Evolutionary conservation across 2,329 filamentous ascomycete genomes (phyloP), one percentile per base, ranked within the genome.

Genomic region (Colletotrichum ledebouriae): DNA sequence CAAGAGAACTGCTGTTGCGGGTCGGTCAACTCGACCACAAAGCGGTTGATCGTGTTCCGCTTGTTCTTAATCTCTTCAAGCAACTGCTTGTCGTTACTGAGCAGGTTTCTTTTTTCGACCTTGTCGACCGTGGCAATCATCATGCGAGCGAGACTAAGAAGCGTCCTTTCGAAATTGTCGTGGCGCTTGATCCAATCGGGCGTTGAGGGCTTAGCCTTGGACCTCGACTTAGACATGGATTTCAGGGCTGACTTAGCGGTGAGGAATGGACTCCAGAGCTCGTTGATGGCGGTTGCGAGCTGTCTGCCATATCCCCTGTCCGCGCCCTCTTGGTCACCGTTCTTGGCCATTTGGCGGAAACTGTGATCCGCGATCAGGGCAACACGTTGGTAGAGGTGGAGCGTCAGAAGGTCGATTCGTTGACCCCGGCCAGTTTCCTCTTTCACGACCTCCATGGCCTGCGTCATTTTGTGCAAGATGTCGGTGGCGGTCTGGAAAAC

Each of bases 401-500:
- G 77, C 17, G 83, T 76, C 44, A 79, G 75, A 5, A 86, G 71
- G 71, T 92, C 88, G 1, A 86, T 44, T 15, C 39, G 53, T 13
- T 20, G 53, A 64, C 61, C 7, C 42, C 47, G 9, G 42, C 65
- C 12, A 33, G 52, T 39, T 42, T 67, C 53, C 37, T 42, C 39
- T 11, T 33, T 57, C 53, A 33, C 9, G 20, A 34, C 34, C 63
- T 46, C 10, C 53, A 49, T 33, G 9, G 33, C 73, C 25, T 66
- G 58, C 42, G 76, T 61, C 90, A 94, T 94, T 58, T 87, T 76
- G 59, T 89, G 83, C 34, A 97, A 80, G 29, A 97, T 83, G 58
- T 83, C 78, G 58, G 83, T 87, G 4, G 92, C 91, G 71, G 91
- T 85, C 3, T 82, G 79, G 71, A 97, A 86, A 22, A 88, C 87